phyloP scores from a whole-genome alignment of 768 basidiomycete genomes.

The Tubosaeta sp. region DNA sequence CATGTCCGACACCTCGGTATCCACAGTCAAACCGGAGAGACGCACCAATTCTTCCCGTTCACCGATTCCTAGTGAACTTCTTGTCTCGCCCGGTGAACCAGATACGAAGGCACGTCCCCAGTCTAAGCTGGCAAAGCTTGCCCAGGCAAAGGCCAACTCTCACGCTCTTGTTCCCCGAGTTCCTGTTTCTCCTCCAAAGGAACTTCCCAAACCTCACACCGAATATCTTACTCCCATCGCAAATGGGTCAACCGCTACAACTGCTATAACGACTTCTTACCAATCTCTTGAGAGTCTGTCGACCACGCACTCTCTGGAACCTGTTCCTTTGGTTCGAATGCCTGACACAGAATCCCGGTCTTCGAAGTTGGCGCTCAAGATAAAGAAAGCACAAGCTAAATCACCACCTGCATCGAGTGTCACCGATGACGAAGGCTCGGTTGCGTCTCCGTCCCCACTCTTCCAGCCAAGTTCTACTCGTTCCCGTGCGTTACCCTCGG shows the following conservation, averaged over 20 bases:
- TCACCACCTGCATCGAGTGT: constrained; percentile 29
- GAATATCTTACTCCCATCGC: constrained; percentile 75
- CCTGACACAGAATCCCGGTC: constrained; percentile 39
- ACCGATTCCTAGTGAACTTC: constrained; percentile 9
- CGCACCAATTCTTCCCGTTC: constrained; percentile 23
- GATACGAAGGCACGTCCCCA: constrained; percentile 36
- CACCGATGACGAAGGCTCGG: constrained; percentile 37
- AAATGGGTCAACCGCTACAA: constrained; percentile 79
- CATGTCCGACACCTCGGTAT: constrained; percentile 14
- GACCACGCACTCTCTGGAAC: constrained; percentile 24
- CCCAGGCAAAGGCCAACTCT: constrained; percentile 48
- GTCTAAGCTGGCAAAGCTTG: constrained; percentile 75
- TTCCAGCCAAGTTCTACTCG: constrained; percentile 51
- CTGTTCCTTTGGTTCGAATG: constrained; percentile 25
- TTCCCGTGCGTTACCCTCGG: constrained; percentile 72
- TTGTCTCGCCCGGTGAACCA: constrained; percentile 13
- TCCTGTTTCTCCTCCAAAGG: constrained; percentile 28
- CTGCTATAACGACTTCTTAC: constrained; percentile 79
- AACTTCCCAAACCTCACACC: constrained; percentile 49
- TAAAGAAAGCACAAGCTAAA: constrained; percentile 53
- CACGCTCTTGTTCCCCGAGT: constrained; percentile 22
- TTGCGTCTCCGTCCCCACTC: constrained; percentile 45
- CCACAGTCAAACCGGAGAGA: constrained; percentile 21
- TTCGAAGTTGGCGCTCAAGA: constrained; percentile 77
- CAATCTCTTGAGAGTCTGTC: constrained; percentile 65